phyloP scores from a whole-genome alignment of 768 basidiomycete genomes.

The Pleurotus eryngii region DNA sequence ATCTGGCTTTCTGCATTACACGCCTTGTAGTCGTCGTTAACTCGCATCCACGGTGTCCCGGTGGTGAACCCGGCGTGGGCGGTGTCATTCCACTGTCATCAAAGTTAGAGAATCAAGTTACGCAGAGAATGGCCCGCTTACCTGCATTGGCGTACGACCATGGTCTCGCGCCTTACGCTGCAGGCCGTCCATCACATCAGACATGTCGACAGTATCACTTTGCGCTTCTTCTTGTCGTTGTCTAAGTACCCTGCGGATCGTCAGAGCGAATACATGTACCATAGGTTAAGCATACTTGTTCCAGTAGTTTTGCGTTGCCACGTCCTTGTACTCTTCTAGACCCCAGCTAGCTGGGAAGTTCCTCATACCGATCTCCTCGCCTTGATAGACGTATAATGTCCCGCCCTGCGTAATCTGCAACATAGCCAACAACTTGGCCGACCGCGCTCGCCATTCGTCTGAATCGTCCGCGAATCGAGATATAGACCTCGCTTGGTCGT shows the following conservation, averaged over 20 bases:
- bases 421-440: conserved; percentile 63
- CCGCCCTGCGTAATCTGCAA: conserved; percentile 61
- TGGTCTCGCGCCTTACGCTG: conserved; percentile 70
- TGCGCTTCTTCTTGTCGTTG: not conserved
- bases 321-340: conserved; percentile 71
- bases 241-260: not conserved
- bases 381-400: conserved; percentile 73
- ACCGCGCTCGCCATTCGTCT: conserved; percentile 49
- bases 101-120: not conserved
- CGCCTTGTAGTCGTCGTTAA: conserved; percentile 59
- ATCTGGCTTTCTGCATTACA: conserved; percentile 57
- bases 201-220: conserved; percentile 51
- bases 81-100: conserved; percentile 50
- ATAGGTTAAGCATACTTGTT: conserved; percentile 39
- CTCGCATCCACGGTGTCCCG: conserved; percentile 70
- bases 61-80: conserved; percentile 63
- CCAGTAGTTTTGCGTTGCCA: conserved; percentile 60
- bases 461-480: conserved; percentile 67
- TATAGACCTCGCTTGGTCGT: conserved; percentile 62
- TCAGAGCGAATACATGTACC: not conserved
- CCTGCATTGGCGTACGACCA: conserved; percentile 68
- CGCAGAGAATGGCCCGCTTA: conserved; percentile 14
- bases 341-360: conserved; percentile 64
- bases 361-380: conserved; percentile 67
- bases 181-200: conserved; percentile 54